A percentile compares a stretch with the other conserved stretches of the same genome.
These are phyloP conservation scores for Podospora fimiseda DNA, from an alignment of 495 filamentous ascomycete species.

Conservation along the genomic window DNA sequence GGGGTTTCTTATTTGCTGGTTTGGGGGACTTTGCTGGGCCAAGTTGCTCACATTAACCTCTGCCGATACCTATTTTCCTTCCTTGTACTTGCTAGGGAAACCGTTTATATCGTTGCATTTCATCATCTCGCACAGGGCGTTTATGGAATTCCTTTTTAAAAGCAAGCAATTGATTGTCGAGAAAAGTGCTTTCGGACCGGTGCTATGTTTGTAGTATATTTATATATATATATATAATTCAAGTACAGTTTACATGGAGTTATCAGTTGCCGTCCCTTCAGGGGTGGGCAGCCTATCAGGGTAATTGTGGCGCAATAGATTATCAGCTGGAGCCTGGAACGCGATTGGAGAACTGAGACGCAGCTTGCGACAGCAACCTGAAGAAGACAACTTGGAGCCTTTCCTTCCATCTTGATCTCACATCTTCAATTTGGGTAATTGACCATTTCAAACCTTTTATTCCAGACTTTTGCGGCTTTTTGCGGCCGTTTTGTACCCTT, in stretches of 20 bases:
- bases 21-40: background rate
- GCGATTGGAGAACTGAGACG: conserved; percentile 16
- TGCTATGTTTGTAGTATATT: background rate
- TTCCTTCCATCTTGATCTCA: no score
- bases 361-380: conserved; percentile 19
- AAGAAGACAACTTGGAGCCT: conserved; percentile 11
- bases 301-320: conserved; percentile 8
- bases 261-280: no score
- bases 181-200: no score
- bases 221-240: no score
- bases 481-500: background rate
- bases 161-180: no score
- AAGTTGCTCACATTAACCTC: background rate
- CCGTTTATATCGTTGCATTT: background rate
- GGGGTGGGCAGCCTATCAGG: background rate
- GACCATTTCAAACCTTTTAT: no score
- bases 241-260: no score
- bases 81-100: conserved; percentile 2
- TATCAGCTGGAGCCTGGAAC: conserved; percentile 5
- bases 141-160: background rate
- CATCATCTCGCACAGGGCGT: conserved; percentile 9
- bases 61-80: background rate
- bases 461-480: no score
- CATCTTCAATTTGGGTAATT: no score
- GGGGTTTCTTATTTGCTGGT: background rate